A percentile compares a stretch with the other conserved stretches of the same genome.
These are phyloP conservation scores for Colletotrichum zoysiae DNA, from an alignment of 2,329 filamentous ascomycete species.

Conservation along the genomic window DNA sequence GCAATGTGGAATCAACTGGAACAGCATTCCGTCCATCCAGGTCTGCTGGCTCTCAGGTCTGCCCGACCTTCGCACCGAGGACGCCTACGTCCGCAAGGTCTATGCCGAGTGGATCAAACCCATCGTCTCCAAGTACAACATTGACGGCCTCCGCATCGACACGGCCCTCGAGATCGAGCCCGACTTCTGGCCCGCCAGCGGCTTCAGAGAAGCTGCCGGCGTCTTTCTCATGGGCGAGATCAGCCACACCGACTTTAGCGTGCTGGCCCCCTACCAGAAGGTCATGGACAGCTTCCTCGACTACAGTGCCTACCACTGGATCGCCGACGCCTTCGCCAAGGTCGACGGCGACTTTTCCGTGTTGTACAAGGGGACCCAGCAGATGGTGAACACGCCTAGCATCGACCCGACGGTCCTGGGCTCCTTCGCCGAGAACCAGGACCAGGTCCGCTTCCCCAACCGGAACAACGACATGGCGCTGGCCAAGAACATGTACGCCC, in stretches of 20 bases:
- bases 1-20: slow-evolving; percentile 70
- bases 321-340: slow-evolving; percentile 18
- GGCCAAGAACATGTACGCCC: slow-evolving; percentile 71
- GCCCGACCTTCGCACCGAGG: slow-evolving; percentile 71
- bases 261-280: slow-evolving; percentile 65
- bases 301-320: slow-evolving; percentile 63
- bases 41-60: slow-evolving; percentile 69
- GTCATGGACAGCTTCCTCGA: slow-evolving; percentile 70
- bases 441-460: slow-evolving; percentile 61
- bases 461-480: slow-evolving; percentile 67
- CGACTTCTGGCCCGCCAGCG: slow-evolving; percentile 63
- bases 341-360: slow-evolving; percentile 44
- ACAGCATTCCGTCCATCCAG: slow-evolving; percentile 60
- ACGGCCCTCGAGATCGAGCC: slow-evolving; percentile 72
- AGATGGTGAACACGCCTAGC: slow-evolving; percentile 42
- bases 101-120: slow-evolving; percentile 70
- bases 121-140: slow-evolving; percentile 71
- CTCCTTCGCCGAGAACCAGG: slow-evolving; percentile 70
- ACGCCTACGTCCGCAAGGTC: slow-evolving; percentile 59
- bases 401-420: slow-evolving; percentile 47
- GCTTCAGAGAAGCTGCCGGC: slow-evolving; percentile 65
- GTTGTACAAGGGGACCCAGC: slow-evolving; percentile 46
- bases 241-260: slow-evolving; percentile 63
- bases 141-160: slow-evolving; percentile 73
- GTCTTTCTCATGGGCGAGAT: slow-evolving; percentile 74